A percentile compares a stretch with the other conserved stretches of the same genome.
Evolutionary conservation across 2,329 filamentous ascomycete species (phyloP).

Genomic region (Epichloe coenophiala): DNA sequence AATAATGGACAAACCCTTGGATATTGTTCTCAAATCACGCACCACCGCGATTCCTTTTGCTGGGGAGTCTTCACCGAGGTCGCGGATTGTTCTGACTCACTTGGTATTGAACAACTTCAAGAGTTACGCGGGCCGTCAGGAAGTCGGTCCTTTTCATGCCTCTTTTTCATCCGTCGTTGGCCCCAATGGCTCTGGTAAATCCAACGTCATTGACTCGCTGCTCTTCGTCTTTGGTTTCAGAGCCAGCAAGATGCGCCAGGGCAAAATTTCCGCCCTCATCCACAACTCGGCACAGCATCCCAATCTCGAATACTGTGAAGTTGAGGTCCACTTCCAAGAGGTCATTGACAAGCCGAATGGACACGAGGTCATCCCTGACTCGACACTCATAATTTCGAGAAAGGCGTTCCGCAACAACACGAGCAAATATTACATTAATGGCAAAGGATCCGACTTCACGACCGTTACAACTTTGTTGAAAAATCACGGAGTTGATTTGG

Average conservation of each 20-base stretch:
- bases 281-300: constrained; percentile 88
- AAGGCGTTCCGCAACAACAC: constrained; percentile 95
- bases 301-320: constrained; percentile 81
- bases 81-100: constrained; percentile 85
- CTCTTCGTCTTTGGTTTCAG: constrained; percentile 99
- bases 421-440: constrained; percentile 96
- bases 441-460: constrained; percentile 80
- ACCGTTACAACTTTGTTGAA: constrained; percentile 76
- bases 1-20: constrained; percentile 77
- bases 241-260: constrained; percentile 97
- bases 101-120: constrained; percentile 95
- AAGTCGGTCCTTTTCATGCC: constrained; percentile 90
- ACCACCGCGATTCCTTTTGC: constrained; percentile 53
- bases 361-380: constrained; percentile 67
- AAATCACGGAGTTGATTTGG: constrained; percentile 82
- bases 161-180: constrained; percentile 98
- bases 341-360: constrained; percentile 75
- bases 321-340: constrained; percentile 92
- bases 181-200: constrained; percentile 95
- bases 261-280: constrained; percentile 93
- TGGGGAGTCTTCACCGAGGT: constrained; percentile 64
- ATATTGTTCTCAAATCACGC: constrained; percentile 80
- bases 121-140: constrained; percentile 89
- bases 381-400: constrained; percentile 75
- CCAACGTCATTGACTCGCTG: constrained; percentile 95